Evolutionary conservation across 1,139 yeast species (phyloP).

Genomic region (Yamadazyma taylorii): DNA sequence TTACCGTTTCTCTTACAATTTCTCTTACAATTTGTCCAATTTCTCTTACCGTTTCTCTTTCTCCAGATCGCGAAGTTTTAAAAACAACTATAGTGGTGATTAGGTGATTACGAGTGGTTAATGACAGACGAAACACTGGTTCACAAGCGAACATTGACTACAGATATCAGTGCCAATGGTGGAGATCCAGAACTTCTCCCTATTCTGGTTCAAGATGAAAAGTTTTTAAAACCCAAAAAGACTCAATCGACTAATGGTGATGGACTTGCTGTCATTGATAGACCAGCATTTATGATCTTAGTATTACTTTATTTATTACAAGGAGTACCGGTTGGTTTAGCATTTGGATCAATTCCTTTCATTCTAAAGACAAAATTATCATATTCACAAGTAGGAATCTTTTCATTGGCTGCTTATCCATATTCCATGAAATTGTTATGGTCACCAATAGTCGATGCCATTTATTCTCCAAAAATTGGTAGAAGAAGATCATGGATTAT

Average conservation of each 20-base stretch:
- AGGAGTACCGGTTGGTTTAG: constrained; percentile 94
- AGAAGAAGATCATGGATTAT: constrained; percentile 92
- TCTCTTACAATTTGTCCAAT: too few relatives aligned
- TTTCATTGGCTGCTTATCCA: constrained; percentile 91
- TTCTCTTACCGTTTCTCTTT: too few relatives aligned
- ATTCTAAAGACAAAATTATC: constrained; percentile 76
- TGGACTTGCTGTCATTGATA: constrained; percentile 44
- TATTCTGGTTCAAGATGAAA: constrained; percentile 24
- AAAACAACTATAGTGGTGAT: too few relatives aligned
- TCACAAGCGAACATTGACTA: constrained; percentile 14
- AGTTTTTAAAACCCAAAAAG: constrained; percentile 14
- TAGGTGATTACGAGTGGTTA: too few relatives aligned
- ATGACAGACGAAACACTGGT: constrained; percentile 13
- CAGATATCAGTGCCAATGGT: constrained; percentile 19
- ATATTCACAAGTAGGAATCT: constrained; percentile 89
- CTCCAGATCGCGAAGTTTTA: too few relatives aligned
- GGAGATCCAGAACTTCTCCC: constrained; percentile 42
- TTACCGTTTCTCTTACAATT: too few relatives aligned
- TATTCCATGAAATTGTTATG: constrained; percentile 87
- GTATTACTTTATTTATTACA: constrained; percentile 78
- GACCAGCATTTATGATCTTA: constrained; percentile 71
- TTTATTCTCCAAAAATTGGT: constrained; percentile 68
- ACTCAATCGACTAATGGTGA: constrained; percentile 3
- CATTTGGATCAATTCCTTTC: constrained; percentile 95
- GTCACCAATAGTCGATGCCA: constrained; percentile 95